A percentile compares a stretch with the other conserved stretches of the same genome.
Evolutionary conservation across 2,329 filamentous ascomycete species (phyloP).

Genomic region (Zymoseptoria tritici): DNA sequence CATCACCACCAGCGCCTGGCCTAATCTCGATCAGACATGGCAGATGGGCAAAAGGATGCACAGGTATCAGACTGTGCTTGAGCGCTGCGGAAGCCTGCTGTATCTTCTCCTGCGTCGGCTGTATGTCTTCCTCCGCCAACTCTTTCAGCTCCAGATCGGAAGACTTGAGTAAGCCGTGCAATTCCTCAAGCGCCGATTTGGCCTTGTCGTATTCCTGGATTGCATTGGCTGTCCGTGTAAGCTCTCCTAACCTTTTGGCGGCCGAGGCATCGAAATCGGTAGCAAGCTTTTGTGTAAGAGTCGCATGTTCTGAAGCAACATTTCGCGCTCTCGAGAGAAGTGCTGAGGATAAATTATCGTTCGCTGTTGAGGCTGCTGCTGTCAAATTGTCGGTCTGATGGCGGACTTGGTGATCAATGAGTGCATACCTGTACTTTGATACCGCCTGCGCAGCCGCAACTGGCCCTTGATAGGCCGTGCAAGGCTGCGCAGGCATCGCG

Average conservation of each 20-base stretch:
- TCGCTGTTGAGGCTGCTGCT: slow-evolving; percentile 4
- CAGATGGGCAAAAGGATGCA: slow-evolving; percentile 81
- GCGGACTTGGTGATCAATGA: not conserved
- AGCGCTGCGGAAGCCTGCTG: slow-evolving; percentile 58
- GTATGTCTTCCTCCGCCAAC: slow-evolving; percentile 62
- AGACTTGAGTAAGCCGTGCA: slow-evolving; percentile 62
- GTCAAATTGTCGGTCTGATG: not conserved
- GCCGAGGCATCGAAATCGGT: slow-evolving; percentile 48
- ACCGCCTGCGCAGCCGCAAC: slow-evolving; percentile 8
- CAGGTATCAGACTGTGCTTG: slow-evolving; percentile 71
- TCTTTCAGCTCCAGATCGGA: slow-evolving; percentile 51
- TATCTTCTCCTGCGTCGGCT: slow-evolving; percentile 56
- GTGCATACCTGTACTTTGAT: slow-evolving; percentile 14
- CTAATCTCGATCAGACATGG: slow-evolving; percentile 88
- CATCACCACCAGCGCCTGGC: slow-evolving; percentile 83
- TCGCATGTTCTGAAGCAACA: slow-evolving; percentile 48
- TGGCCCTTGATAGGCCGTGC: slow-evolving; percentile 1
- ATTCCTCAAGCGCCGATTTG: slow-evolving; percentile 56
- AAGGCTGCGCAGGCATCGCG: slow-evolving; percentile 8
- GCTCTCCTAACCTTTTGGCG: slow-evolving; percentile 52
- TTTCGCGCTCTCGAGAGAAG: slow-evolving; percentile 50
- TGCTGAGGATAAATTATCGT: slow-evolving; percentile 43
- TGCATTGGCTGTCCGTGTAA: slow-evolving; percentile 45
- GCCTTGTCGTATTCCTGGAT: slow-evolving; percentile 52
- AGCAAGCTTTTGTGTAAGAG: slow-evolving; percentile 46